Conservation (phyloP, 495 filamentous ascomycete species). For the Neurospora sp. region DNA sequence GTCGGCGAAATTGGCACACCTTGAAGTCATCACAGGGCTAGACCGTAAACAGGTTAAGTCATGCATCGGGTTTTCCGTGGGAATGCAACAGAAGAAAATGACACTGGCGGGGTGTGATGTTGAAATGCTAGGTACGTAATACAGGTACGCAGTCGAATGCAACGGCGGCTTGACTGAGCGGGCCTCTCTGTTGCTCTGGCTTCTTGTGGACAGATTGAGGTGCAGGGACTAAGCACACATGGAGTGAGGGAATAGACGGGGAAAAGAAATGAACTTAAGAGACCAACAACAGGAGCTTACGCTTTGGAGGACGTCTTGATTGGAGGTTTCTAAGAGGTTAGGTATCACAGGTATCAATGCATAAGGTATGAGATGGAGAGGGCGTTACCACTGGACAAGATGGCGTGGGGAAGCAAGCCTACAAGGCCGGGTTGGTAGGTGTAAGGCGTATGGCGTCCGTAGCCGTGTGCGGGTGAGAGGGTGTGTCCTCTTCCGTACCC, state of each 20-base stretch:
- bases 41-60: neutral
- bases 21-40: neutral
- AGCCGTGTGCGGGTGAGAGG: neutral
- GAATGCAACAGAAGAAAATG: neutral
- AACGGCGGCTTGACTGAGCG: conserved; percentile 18
- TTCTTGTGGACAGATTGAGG: conserved; percentile 1
- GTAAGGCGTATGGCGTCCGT: neutral
- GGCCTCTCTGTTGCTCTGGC: conserved; percentile 4
- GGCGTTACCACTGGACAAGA: conserved; percentile 4
- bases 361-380: conserved; percentile 14
- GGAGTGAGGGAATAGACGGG: conserved; percentile 1
- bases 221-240: neutral
- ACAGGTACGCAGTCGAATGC: conserved; percentile 10
- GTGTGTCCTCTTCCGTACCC: neutral
- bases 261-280: neutral
- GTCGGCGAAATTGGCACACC: neutral
- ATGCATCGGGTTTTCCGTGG: neutral
- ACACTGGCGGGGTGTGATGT: neutral
- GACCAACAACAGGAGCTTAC: conserved; percentile 11
- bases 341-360: conserved; percentile 28
- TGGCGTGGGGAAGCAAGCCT: neutral
- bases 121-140: neutral
- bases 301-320: conserved; percentile 5
- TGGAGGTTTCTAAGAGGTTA: conserved; percentile 12
- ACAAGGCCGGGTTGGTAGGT: neutral